phyloP scores from a whole-genome alignment of 164 flowering plant genomes.

The Magnolia kwangsiensis region DNA sequence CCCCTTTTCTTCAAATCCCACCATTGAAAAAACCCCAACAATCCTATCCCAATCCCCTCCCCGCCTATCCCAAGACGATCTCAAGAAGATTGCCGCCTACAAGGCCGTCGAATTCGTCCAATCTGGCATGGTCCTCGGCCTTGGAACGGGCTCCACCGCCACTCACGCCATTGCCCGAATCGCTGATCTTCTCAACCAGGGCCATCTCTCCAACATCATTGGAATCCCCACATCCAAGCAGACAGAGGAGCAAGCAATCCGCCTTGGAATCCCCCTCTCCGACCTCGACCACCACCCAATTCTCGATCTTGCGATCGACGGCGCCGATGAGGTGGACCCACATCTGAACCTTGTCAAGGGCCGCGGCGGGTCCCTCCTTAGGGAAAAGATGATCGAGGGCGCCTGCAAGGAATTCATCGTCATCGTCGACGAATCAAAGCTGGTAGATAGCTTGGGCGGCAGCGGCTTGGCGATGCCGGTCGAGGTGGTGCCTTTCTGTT shows the following conservation, averaged over 20 bases:
- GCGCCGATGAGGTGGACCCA: constrained; percentile 94
- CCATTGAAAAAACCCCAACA: constrained; percentile 22
- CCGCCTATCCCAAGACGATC: constrained; percentile 63
- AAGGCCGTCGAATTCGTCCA: constrained; percentile 85
- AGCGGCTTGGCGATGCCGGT: constrained; percentile 87
- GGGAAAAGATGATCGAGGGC: constrained; percentile 90
- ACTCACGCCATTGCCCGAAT: constrained; percentile 65
- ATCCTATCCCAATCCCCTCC: constrained; percentile 22
- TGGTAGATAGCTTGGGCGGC: constrained; percentile 61
- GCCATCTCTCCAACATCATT: constrained; percentile 61
- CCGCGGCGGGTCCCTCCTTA: constrained; percentile 78
- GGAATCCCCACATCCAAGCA: constrained; percentile 83
- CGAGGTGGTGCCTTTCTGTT: constrained; percentile 76
- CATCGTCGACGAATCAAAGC: constrained; percentile 76
- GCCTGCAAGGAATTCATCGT: constrained; percentile 64
- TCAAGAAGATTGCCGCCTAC: constrained; percentile 81
- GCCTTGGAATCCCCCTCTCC: constrained; percentile 71
- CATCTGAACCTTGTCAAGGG: constrained; percentile 77
- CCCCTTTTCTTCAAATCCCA: constrained; percentile 22
- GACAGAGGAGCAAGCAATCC: constrained; percentile 70
- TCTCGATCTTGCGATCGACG: constrained; percentile 83
- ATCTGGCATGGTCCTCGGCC: constrained; percentile 90
- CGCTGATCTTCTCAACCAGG: constrained; percentile 59
- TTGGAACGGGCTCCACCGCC: constrained; percentile 99
- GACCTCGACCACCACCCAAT: constrained; percentile 73